A percentile compares a stretch with the other conserved stretches of the same genome.
Conservation (phyloP, 192 early-diverging fungal species). For the Coemansia sp. region DNA sequence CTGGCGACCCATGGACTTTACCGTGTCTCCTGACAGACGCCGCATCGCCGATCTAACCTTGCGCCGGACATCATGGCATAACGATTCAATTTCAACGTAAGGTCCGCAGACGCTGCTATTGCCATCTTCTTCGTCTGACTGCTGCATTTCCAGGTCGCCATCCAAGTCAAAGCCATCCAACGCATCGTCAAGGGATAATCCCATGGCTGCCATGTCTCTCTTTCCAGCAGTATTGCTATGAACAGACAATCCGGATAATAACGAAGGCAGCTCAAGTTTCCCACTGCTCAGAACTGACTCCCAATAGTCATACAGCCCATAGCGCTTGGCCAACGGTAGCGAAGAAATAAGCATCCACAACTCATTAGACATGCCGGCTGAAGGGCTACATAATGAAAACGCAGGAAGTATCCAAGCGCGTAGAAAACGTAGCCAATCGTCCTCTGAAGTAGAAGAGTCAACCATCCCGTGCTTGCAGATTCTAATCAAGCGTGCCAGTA, state of each 20-base stretch:
- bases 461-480: conserved; percentile 40
- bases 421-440: conserved; percentile 33
- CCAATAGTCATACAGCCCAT: conserved; percentile 42
- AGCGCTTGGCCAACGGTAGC: conserved; percentile 32
- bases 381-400: conserved; percentile 32
- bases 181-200: conserved; percentile 43
- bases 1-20: conserved; percentile 44
- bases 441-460: conserved; percentile 5
- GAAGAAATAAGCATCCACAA: conserved; percentile 42
- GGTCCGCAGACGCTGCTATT: background rate
- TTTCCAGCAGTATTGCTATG: background rate
- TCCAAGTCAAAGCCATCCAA: conserved; percentile 24
- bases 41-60: conserved; percentile 52
- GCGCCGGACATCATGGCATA: conserved; percentile 29
- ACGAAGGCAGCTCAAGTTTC: conserved; percentile 23
- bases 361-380: conserved; percentile 49
- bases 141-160: background rate
- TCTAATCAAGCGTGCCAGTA: conserved; percentile 40
- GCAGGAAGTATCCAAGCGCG: conserved; percentile 50
- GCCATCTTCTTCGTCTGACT: conserved; percentile 1
- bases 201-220: conserved; percentile 14
- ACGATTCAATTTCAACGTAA: conserved; percentile 35
- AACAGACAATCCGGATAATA: background rate
- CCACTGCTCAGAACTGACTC: conserved; percentile 26
- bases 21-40: conserved; percentile 48